Evolutionary conservation across 2,329 filamentous ascomycete species (phyloP).

Genomic region (Tothia fuscella): DNA sequence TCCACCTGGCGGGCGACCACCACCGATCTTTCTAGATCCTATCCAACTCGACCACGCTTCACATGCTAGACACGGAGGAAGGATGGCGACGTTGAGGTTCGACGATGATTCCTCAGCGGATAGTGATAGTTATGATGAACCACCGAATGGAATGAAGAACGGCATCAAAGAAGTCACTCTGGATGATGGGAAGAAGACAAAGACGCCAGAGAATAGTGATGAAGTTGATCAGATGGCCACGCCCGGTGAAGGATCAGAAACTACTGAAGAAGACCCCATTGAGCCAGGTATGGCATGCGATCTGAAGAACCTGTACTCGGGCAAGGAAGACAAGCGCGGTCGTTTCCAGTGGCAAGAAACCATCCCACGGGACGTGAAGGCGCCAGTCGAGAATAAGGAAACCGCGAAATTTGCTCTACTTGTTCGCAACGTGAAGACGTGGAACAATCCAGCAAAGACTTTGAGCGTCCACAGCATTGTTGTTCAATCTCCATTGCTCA

Average conservation of each 20-base stretch:
- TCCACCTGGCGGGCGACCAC: no score
- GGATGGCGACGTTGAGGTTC: no score
- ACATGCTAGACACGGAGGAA: no score
- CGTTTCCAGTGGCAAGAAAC: constrained; percentile 6
- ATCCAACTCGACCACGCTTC: no score
- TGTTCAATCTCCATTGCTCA: constrained; percentile 24
- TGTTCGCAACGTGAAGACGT: constrained; percentile 15
- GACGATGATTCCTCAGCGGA: not conserved
- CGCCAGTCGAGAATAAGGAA: constrained; percentile 16
- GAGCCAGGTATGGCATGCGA: constrained; percentile 19
- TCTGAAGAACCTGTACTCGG: constrained; percentile 32
- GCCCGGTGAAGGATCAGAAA: not conserved
- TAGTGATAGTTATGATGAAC: not conserved
- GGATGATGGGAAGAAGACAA: not conserved
- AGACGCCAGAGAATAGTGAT: not conserved
- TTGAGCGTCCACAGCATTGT: constrained; percentile 20
- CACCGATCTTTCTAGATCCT: no score
- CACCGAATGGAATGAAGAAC: not conserved
- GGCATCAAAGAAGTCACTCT: not conserved
- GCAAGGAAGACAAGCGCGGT: constrained; percentile 34
- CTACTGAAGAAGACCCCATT: not conserved
- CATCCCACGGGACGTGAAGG: constrained; percentile 6
- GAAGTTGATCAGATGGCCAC: not conserved
- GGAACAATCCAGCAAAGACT: constrained; percentile 17
- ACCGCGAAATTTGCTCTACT: constrained; percentile 14